Base-by-base conservation (phyloP, 2,329 filamentous ascomycete genomes). In the Aspergillus proliferans region DNA sequence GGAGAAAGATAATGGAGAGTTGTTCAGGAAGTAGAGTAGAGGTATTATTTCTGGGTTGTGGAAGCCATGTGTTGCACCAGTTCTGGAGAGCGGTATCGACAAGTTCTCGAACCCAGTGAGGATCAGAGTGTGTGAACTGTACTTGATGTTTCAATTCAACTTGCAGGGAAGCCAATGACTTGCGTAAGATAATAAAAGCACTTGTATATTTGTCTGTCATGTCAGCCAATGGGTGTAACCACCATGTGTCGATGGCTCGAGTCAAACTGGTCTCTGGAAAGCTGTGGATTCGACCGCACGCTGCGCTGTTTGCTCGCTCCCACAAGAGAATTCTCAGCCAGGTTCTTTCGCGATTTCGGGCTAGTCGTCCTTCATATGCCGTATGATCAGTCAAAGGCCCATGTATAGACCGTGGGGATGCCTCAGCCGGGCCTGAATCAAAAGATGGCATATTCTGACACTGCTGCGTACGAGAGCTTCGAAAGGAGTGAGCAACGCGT, bases 301-400 rank as follows among this genome's bases (percentile, higher is more conserved):
- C 60, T 3, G 62, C 61, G 45, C 61, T 63, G 26, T 63, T 64
- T 1, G 63, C 64, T 42, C 62, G 48, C 14, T 66, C 63, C 63
- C 63, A 66, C 7, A 64, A 47, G 0, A 65, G 49, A 19, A 66
- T 66, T 9, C 61, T 49, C 10, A 66, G 43, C 63, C 63, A 66
- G 0, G 63, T 66, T 40, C 62, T 52, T 50, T 66, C 62, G 6
- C 56, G 49, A 47, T 65, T 65, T 4, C 62, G 59, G 5, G 52
- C 45, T 3, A 59, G 44, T 12, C 58, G 50, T 26, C 58, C 53
- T 3, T 39, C 7, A 14, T 58, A 43, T 4, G 15, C 36, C 15
- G 7, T 28, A 28, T 28, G 39, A 15, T 19, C 42, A 38, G 14
- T 34, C 21, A 26, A 7, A 3, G 6, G 26, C 26, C 9, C 9